These are phyloP conservation scores for Apiospora pterosperma DNA, from an alignment of 2,329 filamentous ascomycete genomes.

Conservation along the genomic window DNA sequence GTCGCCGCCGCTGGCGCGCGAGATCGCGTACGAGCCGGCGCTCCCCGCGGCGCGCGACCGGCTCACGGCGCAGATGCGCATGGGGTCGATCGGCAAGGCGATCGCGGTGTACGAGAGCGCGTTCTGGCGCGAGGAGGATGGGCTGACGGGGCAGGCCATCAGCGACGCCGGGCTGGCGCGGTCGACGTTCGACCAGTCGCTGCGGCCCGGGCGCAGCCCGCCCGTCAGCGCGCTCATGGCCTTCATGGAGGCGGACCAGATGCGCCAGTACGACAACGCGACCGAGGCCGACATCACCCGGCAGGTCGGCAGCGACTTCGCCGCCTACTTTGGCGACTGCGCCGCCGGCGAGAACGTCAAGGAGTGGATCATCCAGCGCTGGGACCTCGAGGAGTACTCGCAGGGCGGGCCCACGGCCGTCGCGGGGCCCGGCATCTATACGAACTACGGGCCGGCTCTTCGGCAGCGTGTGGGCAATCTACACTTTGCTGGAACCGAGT, in stretches of 20 bases:
- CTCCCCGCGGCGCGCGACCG: not conserved
- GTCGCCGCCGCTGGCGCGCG: not conserved
- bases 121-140: not conserved
- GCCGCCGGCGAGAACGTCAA: not conserved
- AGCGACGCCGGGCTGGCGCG: not conserved
- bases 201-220: not conserved
- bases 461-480: not conserved
- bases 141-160: not conserved
- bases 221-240: not conserved
- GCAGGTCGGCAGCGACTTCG: not conserved
- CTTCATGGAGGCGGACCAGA: not conserved
- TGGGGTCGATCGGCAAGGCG: not conserved
- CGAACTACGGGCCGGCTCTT: not conserved
- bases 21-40: not conserved
- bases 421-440: not conserved
- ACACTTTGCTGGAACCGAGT: slow-evolving; percentile 4
- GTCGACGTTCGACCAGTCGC: not conserved
- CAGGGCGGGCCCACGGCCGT: not conserved
- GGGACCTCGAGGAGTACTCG: slow-evolving; percentile 5
- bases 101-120: not conserved
- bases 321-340: not conserved
- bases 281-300: not conserved
- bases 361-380: not conserved
- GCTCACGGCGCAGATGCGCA: not conserved
- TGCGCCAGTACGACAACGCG: not conserved